Base-by-base conservation (phyloP, 495 filamentous ascomycete genomes). In the Tetracladium marchalianum region DNA sequence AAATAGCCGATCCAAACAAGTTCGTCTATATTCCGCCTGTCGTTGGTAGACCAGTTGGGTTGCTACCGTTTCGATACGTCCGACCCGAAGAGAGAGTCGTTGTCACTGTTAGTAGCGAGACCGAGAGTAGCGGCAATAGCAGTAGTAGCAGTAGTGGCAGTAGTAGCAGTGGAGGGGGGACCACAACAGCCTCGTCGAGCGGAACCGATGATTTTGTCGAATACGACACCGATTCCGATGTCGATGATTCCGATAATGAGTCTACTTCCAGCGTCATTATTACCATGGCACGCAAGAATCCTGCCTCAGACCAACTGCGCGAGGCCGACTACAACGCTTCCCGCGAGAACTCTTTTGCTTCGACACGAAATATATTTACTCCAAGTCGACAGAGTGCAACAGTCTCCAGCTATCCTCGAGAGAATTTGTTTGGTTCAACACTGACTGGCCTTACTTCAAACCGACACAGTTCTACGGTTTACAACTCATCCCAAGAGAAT, bases 161-260 rank as follows among this genome's bases (percentile, higher is more conserved):
- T 24, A 35, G 18, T 12, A 41, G 11, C 6, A 13, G 22, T 37
- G n/a, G 11, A 13, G 5, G 16, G 33, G 3, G 32, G 16, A 18
- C 12, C 13, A 24, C 18, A 42, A 15, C 9, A 13, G 13, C n/a
- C 24, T 16, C 18, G 17, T 8, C 10, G 11, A 16, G 32, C 12
- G 15, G 31, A n/a, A 38, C 4, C 11, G 31, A 13, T 6, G 16
- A 11, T 16, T 32, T 22, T 36, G 34, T 53, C 1, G 34, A 16
- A 3, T 44, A 39, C n/a, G 47, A 55, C 24, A 41, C 34, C 0
- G 52, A 51, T 45, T 39, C 22, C 33, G 46, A 45, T 16, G 53
- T 38, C 31, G 49, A 51, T 10, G 41, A 49, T 19, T 45, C 35
- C n/a, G 53, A 49, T 10, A 31, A 41, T 37, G 35, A 17, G 5